Percentiles rank a stretch among this genome's conserved stretches.
These are phyloP conservation scores for Rhodamnia rubescens DNA, from an alignment of 345 rosid species.

Conservation along the genomic window DNA sequence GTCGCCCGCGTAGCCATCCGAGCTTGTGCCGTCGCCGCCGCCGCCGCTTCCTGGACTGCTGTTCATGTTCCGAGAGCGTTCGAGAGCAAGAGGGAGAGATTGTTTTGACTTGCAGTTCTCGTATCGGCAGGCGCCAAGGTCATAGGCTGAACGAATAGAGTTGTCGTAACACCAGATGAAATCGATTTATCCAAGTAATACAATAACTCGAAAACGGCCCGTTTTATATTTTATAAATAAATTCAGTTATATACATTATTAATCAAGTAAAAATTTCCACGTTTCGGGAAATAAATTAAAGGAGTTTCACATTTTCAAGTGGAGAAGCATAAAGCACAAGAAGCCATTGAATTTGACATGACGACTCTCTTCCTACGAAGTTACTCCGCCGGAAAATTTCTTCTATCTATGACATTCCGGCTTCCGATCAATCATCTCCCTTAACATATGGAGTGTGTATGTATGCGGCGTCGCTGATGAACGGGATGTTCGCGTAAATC, in stretches of 20 bases:
- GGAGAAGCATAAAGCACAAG: neutral
- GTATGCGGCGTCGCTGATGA: conserved; percentile 58
- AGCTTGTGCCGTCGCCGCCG: neutral
- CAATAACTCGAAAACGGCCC: neutral
- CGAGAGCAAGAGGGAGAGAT: neutral
- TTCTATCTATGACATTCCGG: neutral
- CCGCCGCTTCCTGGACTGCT: neutral
- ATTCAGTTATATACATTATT: neutral
- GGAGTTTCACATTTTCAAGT: neutral
- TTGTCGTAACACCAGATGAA: neutral
- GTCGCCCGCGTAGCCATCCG: neutral
- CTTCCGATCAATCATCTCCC: conserved; percentile 17
- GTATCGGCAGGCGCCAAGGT: neutral
- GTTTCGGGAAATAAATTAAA: neutral
- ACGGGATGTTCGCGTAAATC: conserved; percentile 43
- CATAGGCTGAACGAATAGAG: neutral
- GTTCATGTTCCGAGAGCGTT: neutral
- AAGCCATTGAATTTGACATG: neutral
- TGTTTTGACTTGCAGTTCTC: neutral
- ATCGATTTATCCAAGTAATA: neutral
- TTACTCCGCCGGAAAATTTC: neutral
- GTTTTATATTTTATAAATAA: neutral
- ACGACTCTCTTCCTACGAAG: neutral
- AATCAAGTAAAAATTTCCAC: neutral
- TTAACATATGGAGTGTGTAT: conserved; percentile 55